Evolutionary conservation across 768 basidiomycete species (phyloP).

Genomic region (Lactarius sp.): DNA sequence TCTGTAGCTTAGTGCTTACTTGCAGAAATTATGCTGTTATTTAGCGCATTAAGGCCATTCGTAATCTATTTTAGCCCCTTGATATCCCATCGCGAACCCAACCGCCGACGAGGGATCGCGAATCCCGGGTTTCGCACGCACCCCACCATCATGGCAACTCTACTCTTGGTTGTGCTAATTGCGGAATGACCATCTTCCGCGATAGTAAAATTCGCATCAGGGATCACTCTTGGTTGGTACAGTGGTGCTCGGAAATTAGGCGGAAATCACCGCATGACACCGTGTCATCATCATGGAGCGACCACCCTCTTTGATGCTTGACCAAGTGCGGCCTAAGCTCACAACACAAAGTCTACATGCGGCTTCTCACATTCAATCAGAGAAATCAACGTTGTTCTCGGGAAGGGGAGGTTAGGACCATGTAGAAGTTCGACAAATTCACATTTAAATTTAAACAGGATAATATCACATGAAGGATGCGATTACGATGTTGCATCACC

Average conservation of each 20-base stretch:
- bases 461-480: slow-evolving; percentile 2
- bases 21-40: not conserved
- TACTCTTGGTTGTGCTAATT: not conserved
- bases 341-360: slow-evolving; percentile 2
- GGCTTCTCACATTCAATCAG: slow-evolving; percentile 7
- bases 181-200: not conserved
- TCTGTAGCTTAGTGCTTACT: not conserved
- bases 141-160: not conserved
- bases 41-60: not conserved
- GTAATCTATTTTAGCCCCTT: not conserved
- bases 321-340: slow-evolving; percentile 1
- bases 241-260: not conserved
- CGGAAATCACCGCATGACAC: not conserved
- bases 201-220: not conserved
- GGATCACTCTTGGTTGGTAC: not conserved
- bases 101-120: not conserved
- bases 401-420: not conserved
- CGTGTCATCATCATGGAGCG: not conserved
- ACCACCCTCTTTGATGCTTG: not conserved
- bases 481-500: not conserved
- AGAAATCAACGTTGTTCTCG: slow-evolving; percentile 7
- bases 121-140: not conserved
- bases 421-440: slow-evolving; percentile 6
- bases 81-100: not conserved
- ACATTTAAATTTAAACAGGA: slow-evolving; percentile 6